Conservation (phyloP, 2,329 filamentous ascomycete genomes). For the Talaromyces sp. region DNA sequence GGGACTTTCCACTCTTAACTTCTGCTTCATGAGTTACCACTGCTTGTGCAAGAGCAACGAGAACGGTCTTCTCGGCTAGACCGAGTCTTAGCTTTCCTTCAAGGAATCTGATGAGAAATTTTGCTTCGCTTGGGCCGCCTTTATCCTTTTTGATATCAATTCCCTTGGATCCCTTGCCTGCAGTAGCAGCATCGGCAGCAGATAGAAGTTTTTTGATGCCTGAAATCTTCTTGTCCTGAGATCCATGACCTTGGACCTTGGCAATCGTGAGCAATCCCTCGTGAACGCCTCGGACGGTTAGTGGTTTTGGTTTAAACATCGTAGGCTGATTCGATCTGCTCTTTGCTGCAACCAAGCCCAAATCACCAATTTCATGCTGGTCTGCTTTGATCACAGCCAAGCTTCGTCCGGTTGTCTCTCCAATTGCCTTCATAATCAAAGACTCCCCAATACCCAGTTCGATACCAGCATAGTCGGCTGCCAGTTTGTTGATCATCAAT, state of each 20-base stretch:
- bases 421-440: conserved; percentile 97
- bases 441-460: conserved; percentile 98
- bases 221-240: conserved; percentile 86
- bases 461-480: conserved; percentile 92
- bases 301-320: conserved; percentile 94
- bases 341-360: conserved; percentile 92
- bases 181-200: conserved; percentile 70
- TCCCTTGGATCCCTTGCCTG: conserved; percentile 61
- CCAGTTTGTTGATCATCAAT: conserved; percentile 97
- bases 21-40: conserved; percentile 78
- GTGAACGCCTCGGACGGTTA: conserved; percentile 83
- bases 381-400: conserved; percentile 88
- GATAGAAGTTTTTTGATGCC: conserved; percentile 96
- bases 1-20: conserved; percentile 58
- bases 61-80: conserved; percentile 84
- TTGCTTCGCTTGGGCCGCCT: conserved; percentile 89
- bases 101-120: conserved; percentile 86
- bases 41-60: conserved; percentile 86
- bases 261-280: conserved; percentile 85
- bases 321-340: conserved; percentile 92
- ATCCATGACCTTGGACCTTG: conserved; percentile 77
- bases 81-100: conserved; percentile 92
- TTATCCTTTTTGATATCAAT: conserved; percentile 89
- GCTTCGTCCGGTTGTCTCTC: conserved; percentile 86
- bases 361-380: conserved; percentile 92